Evolutionary conservation across 2,329 filamentous ascomycete species (phyloP), one percentile per base, ranked within the genome.

Genomic region (Cladosporium sp.): DNA sequence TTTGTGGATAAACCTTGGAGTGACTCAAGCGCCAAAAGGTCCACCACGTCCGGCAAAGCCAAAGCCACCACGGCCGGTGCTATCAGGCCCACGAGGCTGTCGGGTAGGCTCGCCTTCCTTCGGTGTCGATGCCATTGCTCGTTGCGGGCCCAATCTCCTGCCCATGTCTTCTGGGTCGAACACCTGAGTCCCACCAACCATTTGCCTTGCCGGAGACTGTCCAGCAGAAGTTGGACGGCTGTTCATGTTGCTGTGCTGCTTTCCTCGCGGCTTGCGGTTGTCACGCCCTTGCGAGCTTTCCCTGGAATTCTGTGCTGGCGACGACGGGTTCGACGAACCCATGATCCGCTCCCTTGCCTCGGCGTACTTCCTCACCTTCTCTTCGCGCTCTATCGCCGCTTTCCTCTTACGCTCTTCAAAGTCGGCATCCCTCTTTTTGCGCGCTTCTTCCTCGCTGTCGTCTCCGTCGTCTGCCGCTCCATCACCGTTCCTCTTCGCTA

Each of bases 301-400:
- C 34, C 28, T 52, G 64, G 59, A 51, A 16, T 54, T 43, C 9
- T 42, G 53, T 4, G 59, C 55, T 7, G 62, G 54, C 14, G 56
- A 54, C 1, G 56, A 57, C 14, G 70, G 57, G 10, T 63, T 61
- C 32, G 68, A 68, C 18, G 81, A 82, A 16, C 90, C 90, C 69
- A 96, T 92, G 52, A 96, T 85, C 67, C 90, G 86, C 62, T 92
- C 89, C 31, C 92, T 80, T 5, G 85, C 88, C 72, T 95, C 90
- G 56, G 95, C 87, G 67, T 96, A 96, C 56, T 87, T 86, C 53
- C 84, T 84, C 73, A 95, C 87, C 74, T 93, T 95, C 72, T 95
- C 90, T 65, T 95, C 90, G 9, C 84, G 81, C 61, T 95, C 89
- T 45, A 81, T 79, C 66, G 89, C 83, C 49, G 91, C 87, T 64